Evolutionary conservation across 2,329 filamentous ascomycete species (phyloP).

Genomic region (Macrophomina tecta): DNA sequence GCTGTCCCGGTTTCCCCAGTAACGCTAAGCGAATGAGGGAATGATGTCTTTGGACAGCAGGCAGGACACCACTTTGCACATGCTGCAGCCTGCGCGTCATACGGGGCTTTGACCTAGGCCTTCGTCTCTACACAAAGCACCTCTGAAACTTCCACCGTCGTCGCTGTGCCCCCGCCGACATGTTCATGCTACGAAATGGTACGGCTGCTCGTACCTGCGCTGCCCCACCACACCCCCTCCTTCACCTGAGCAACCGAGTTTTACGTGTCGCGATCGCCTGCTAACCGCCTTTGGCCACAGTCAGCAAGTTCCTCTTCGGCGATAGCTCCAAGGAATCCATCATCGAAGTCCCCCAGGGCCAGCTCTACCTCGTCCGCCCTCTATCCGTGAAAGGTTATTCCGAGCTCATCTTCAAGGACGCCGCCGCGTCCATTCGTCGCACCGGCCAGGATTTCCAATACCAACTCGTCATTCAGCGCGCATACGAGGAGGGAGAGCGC

Average conservation of each 20-base stretch:
- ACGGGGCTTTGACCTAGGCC: constrained; percentile 15
- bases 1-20: constrained; percentile 20
- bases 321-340: constrained; percentile 90
- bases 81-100: constrained; percentile 24
- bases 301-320: constrained; percentile 90
- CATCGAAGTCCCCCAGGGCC: constrained; percentile 92
- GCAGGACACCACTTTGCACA: constrained; percentile 18
- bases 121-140: constrained; percentile 17
- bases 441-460: constrained; percentile 97
- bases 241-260: constrained; percentile 26
- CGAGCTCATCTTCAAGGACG: constrained; percentile 98
- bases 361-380: constrained; percentile 95
- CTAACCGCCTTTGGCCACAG: constrained; percentile 52
- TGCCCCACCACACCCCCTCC: constrained; percentile 26
- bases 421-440: constrained; percentile 85
- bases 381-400: constrained; percentile 96
- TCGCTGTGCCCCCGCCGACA: constrained; percentile 31
- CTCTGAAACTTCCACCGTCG: constrained; percentile 6
- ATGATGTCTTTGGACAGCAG: constrained; percentile 22
- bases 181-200: constrained; percentile 51
- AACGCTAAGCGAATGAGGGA: constrained; percentile 26
- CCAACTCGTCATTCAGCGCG: constrained; percentile 93
- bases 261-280: constrained; percentile 19
- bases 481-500: constrained; percentile 96
- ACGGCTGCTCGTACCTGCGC: constrained; percentile 38